Percentiles rank a stretch among this genome's conserved stretches.
Conservation (phyloP, 2,329 filamentous ascomycete species). For the Colletotrichum sp. region DNA sequence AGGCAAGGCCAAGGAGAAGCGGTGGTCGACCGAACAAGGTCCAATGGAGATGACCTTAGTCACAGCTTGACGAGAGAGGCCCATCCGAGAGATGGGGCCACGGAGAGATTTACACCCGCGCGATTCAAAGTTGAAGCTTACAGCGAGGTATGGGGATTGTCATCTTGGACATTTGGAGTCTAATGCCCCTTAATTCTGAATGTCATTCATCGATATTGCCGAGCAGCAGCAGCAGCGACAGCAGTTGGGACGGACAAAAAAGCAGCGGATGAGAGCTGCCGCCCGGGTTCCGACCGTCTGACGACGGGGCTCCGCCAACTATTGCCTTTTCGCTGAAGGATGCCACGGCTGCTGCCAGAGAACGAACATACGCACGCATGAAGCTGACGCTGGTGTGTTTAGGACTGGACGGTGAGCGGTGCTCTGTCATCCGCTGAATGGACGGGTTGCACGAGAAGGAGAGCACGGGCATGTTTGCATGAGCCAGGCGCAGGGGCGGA, state of each 20-base stretch:
- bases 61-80: neutral
- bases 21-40: neutral
- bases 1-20: neutral
- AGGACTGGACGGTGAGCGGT: neutral
- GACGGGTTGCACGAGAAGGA: neutral
- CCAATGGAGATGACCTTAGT: neutral
- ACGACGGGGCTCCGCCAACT: neutral
- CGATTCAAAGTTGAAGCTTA: neutral
- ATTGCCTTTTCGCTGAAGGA: neutral
- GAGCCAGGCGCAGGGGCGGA: neutral
- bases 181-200: neutral
- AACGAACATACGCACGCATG: neutral
- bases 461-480: constrained; percentile 11
- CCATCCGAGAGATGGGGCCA: neutral
- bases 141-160: neutral
- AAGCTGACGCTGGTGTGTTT: constrained; percentile 9
- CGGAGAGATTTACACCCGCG: neutral
- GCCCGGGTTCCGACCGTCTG: neutral
- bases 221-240: neutral
- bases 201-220: neutral
- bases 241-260: constrained; percentile 6
- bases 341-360: neutral
- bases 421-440: constrained; percentile 14
- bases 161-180: neutral
- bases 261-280: neutral